These are phyloP conservation scores for Cercospora janseana DNA, from an alignment of 2,329 filamentous ascomycete species.

Conservation along the genomic window DNA sequence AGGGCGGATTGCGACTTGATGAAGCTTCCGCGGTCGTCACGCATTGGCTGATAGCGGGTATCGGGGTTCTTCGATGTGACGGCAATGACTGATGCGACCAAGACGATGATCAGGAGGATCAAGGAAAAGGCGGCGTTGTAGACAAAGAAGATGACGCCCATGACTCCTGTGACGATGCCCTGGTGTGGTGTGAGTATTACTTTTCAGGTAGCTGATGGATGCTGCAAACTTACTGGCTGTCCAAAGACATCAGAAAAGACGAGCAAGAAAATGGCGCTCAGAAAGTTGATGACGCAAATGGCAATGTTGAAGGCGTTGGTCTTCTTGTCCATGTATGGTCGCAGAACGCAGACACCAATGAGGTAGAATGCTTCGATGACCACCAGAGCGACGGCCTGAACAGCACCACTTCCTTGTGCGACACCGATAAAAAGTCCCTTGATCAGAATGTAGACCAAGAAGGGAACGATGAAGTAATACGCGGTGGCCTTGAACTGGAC, in stretches of 20 bases:
- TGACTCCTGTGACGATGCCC: slow-evolving; percentile 77
- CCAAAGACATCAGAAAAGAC: slow-evolving; percentile 86
- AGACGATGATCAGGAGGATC: slow-evolving; percentile 77
- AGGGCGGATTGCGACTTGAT: slow-evolving; percentile 93
- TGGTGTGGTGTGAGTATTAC: slow-evolving; percentile 30
- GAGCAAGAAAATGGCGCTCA: slow-evolving; percentile 84
- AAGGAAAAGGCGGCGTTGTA: slow-evolving; percentile 81
- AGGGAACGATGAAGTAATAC: slow-evolving; percentile 89
- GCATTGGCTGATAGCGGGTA: slow-evolving; percentile 92
- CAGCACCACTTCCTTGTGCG: slow-evolving; percentile 65
- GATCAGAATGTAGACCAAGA: slow-evolving; percentile 74
- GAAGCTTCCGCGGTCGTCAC: slow-evolving; percentile 91
- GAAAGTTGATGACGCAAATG: slow-evolving; percentile 84
- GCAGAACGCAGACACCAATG: slow-evolving; percentile 73
- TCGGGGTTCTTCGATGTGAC: slow-evolving; percentile 92
- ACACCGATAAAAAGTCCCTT: slow-evolving; percentile 89
- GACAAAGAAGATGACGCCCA: slow-evolving; percentile 87
- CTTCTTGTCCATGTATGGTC: slow-evolving; percentile 98
- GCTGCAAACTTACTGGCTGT: slow-evolving; percentile 60
- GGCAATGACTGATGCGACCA: slow-evolving; percentile 73
- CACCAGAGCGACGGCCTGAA: slow-evolving; percentile 78
- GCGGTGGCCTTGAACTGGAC: slow-evolving; percentile 94
- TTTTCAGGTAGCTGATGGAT: background rate
- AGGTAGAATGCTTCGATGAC: slow-evolving; percentile 78
- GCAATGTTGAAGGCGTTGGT: slow-evolving; percentile 96